Conservation (phyloP, 108 stramenopile species). For the Pseudonitzschia multiseries region DNA sequence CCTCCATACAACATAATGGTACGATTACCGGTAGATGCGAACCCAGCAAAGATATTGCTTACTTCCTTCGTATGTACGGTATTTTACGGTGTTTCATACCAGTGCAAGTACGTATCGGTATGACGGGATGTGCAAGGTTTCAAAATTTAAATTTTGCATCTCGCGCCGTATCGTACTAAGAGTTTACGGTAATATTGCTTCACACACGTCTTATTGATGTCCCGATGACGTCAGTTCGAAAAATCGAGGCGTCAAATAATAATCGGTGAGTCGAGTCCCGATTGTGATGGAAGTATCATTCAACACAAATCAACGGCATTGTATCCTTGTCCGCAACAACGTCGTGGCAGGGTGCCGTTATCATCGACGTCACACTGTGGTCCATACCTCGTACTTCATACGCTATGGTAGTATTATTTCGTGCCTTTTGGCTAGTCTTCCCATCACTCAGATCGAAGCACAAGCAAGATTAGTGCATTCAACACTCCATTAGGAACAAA, state of each 20-base stretch:
- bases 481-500: not conserved
- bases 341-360: not conserved
- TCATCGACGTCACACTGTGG: slow-evolving; percentile 4
- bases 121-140: too few relatives aligned
- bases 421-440: not conserved
- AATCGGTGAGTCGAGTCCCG: not conserved
- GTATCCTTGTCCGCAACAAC: not conserved
- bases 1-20: too few relatives aligned
- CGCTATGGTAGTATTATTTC: not conserved
- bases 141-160: too few relatives aligned
- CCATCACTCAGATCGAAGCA: not conserved
- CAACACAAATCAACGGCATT: not conserved
- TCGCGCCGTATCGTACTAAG: too few relatives aligned
- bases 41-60: too few relatives aligned
- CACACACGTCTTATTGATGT: not conserved
- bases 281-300: not conserved
- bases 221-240: slow-evolving; percentile 9
- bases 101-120: too few relatives aligned
- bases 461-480: too few relatives aligned
- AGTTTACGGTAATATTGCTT: too few relatives aligned
- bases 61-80: too few relatives aligned
- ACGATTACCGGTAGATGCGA: too few relatives aligned
- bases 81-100: too few relatives aligned
- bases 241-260: not conserved
- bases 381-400: not conserved